A percentile compares a stretch with the other conserved stretches of the same genome.
Evolutionary conservation across 1,139 yeast species (phyloP).

Genomic region (Casaregolazyma suthepensis): DNA sequence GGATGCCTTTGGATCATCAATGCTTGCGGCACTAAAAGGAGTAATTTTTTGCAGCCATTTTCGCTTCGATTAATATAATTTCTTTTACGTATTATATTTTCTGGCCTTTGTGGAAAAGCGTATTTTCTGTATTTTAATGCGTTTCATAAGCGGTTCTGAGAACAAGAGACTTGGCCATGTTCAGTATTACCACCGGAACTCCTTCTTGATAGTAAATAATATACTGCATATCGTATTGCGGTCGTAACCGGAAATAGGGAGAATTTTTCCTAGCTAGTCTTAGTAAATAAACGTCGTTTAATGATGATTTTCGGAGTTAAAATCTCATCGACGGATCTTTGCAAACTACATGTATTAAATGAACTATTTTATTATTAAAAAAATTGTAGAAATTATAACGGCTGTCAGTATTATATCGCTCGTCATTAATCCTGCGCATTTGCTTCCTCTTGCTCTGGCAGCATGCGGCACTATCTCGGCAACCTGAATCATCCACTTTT

Average conservation of each 20-base stretch:
- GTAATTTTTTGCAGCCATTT: background rate
- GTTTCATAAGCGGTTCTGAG: background rate
- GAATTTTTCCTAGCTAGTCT: background rate
- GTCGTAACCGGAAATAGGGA: background rate
- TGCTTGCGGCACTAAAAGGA: background rate
- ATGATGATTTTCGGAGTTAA: background rate
- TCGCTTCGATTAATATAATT: background rate
- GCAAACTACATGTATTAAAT: background rate
- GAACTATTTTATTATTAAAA: no score
- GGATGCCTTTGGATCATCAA: background rate
- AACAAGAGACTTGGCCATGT: background rate
- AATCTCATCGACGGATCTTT: background rate
- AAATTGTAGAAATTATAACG: no score
- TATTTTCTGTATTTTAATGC: background rate
- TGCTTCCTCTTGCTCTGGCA: background rate
- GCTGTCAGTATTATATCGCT: background rate
- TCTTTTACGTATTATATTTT: background rate
- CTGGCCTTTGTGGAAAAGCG: background rate
- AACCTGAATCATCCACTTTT: background rate
- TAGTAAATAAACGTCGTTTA: background rate
- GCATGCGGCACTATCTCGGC: no score
- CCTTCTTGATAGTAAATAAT: background rate
- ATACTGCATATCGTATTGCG: background rate
- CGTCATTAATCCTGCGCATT: background rate
- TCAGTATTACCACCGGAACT: background rate